Evolutionary conservation across 768 basidiomycete species (phyloP), one percentile per base, ranked within the genome.

Genomic region (Tubosaeta sp.): DNA sequence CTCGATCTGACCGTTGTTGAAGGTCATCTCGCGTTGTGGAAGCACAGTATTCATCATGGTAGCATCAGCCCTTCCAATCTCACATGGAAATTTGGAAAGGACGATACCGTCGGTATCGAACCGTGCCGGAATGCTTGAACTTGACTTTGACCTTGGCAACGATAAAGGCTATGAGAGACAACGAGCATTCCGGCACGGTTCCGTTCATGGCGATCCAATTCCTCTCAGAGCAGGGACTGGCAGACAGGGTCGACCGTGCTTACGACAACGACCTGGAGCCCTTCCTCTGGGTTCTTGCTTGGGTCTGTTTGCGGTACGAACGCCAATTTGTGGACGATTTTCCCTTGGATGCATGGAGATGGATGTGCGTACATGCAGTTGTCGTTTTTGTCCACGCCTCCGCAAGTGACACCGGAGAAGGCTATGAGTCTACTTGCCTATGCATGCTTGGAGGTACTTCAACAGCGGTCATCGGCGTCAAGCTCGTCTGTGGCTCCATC

Each of bases 151-250:
- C 54, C n/a, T 55, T 71, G 26, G 51, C 62, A 32, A 48, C 45
- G 49, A 35, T n/a, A 4, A 19, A 2, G 19, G 34, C 16, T 26
- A 22, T 29, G 2, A 49, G 26, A 39, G 57, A 56, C 6, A 51
- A 46, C 16, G 55, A 62, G 26, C 55, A 55, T 6, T 65, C 64
- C 6, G 64, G 68, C 5, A 67, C 61, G 14, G 39, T 69, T 5
- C 61, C 67, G 19, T 74, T 73, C 59, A 73, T 71, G 64, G 70
- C 67, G 4, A 26, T 68, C 3, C 62, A 65, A 12, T 50, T 72
- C 12, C 41, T 42, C 7, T 9, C 17, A 39, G 6, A 6, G 6
- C 9, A 26, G 9, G 39, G 22, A 11, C 9, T 12, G 3, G 41
- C 41, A 26, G 41, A 13, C 5, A 1, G 13, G 1, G 9, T 42